Base-by-base conservation (phyloP, 2,329 filamentous ascomycete genomes). In the Dactylonectria macrodidyma region DNA sequence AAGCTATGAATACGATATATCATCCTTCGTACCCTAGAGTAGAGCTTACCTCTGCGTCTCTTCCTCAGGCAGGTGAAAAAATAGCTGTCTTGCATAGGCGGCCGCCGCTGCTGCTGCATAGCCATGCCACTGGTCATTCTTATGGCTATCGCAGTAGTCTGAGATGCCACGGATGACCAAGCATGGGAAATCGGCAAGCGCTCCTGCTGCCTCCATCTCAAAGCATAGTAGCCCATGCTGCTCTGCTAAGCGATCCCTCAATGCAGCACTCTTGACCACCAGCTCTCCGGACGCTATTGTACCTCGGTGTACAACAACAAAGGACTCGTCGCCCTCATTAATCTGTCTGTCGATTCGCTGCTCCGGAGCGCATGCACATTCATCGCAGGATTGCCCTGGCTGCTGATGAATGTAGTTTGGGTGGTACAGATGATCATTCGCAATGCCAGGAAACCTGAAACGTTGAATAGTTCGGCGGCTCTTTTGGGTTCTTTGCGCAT, bases 131-230 rank as follows among this genome's bases (percentile, higher is more conserved):
- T 24, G 0, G 30, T 70, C 59, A 5, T 71, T 70, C 36, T 71
- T 68, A 9, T 73, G 67, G 8, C 58, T 68, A 19, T 73, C 67
- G 36, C 60, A 71, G 48, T 73, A 73, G 52, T 70, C 33, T 9
- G 65, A 70, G 34, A 73, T 71, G 9, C 71, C 65, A n/a, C 69
- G 65, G 33, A 73, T 48, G 4, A 70, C 16, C 16, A 73, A 24
- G 36, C 64, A 70, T 36, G 67, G 67, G 41, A 73, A 69, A 41
- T 68, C 63, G 4, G 38, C 41, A n/a, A 65, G 26, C 3, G 51
- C 65, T n/a, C 71, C 71, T 19, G 64, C 71, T 3, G 63, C 71
- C 44, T 70, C 71, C 67, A 63, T 71, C 62, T 73, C 69, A 22
- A 73, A 73, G 52, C 67, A 73, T 3, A 73, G 47, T 3, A 73